These are phyloP conservation scores for Kluyveromyces dobzhanskii DNA, from an alignment of 805 yeast genomes.

Conservation along the genomic window DNA sequence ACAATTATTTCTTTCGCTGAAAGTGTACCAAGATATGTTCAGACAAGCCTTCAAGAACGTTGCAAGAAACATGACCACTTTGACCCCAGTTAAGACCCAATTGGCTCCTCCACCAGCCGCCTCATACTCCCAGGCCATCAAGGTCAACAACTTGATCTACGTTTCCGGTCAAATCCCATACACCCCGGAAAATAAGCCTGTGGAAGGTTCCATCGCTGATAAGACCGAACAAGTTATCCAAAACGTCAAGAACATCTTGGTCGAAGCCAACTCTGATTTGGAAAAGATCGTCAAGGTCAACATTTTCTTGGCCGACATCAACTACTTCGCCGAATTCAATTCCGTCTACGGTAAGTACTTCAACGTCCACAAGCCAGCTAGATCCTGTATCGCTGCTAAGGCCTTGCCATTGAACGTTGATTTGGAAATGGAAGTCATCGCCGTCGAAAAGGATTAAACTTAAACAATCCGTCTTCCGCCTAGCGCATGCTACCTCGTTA, in stretches of 20 bases:
- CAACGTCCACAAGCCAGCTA: constrained; percentile 79
- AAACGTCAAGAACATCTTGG: constrained; percentile 64
- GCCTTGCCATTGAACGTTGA: constrained; percentile 82
- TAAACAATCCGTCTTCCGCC: too few relatives aligned
- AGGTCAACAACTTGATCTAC: constrained; percentile 79
- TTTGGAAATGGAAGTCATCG: constrained; percentile 86
- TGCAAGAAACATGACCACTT: constrained; percentile 20
- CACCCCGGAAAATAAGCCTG: constrained; percentile 72
- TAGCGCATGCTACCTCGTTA: too few relatives aligned
- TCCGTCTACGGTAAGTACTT: constrained; percentile 74
- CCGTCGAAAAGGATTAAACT: constrained; percentile 53
- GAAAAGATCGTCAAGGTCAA: constrained; percentile 80
- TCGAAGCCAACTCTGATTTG: constrained; percentile 77
- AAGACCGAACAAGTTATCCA: constrained; percentile 68
- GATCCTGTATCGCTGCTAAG: constrained; percentile 95
- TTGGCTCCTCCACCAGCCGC: constrained; percentile 96
- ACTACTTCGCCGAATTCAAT: constrained; percentile 77
- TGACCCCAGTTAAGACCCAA: constrained; percentile 50
- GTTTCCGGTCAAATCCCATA: constrained; percentile 94
- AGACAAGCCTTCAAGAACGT: not conserved
- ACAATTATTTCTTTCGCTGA: too few relatives aligned
- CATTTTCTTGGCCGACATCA: constrained; percentile 87
- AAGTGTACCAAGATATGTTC: not conserved
- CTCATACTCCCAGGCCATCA: constrained; percentile 91
- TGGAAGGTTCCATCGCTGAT: constrained; percentile 67